phyloP scores from a whole-genome alignment of 805 yeast species.

The Kodamaea kakaduensis region DNA sequence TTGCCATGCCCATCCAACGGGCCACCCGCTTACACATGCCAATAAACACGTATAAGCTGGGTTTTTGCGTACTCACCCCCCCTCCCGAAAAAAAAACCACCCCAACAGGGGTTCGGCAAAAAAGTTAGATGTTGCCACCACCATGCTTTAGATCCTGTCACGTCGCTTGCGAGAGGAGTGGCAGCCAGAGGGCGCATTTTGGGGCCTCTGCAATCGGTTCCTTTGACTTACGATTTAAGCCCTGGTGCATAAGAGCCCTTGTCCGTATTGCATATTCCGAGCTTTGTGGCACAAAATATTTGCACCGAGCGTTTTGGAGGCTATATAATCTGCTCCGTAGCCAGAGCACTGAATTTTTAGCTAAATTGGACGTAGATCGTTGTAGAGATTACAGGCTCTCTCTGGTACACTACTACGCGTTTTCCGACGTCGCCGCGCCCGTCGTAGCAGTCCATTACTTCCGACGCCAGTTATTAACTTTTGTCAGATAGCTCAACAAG shows the following conservation, averaged over 20 bases:
- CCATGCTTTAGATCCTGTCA: too few species aligned
- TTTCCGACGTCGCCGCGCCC: background rate
- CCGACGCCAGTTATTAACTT: too few species aligned
- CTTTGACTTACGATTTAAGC: too few species aligned
- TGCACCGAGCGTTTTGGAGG: background rate
- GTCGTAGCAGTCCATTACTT: too few species aligned
- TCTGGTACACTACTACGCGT: background rate
- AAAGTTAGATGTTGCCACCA: too few species aligned
- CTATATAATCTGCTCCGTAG: constrained; percentile 4
- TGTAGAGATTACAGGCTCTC: background rate
- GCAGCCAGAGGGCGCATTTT: too few species aligned
- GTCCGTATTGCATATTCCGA: background rate
- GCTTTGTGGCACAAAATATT: constrained; percentile 1
- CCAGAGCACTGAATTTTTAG: background rate
- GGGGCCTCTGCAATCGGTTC: too few species aligned
- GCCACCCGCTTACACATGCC: constrained; percentile 5
- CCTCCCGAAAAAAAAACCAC: constrained; percentile 1
- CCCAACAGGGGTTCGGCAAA: constrained; percentile 4
- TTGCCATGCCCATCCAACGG: too few species aligned
- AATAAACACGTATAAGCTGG: too few species aligned
- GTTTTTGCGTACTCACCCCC: constrained; percentile 6
- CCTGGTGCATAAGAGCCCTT: background rate
- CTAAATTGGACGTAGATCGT: background rate
- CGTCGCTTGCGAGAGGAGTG: background rate
- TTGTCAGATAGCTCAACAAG: too few species aligned